These are phyloP conservation scores for Aspergillus glaucus DNA, from an alignment of 2,329 filamentous ascomycete genomes.

Conservation along the genomic window DNA sequence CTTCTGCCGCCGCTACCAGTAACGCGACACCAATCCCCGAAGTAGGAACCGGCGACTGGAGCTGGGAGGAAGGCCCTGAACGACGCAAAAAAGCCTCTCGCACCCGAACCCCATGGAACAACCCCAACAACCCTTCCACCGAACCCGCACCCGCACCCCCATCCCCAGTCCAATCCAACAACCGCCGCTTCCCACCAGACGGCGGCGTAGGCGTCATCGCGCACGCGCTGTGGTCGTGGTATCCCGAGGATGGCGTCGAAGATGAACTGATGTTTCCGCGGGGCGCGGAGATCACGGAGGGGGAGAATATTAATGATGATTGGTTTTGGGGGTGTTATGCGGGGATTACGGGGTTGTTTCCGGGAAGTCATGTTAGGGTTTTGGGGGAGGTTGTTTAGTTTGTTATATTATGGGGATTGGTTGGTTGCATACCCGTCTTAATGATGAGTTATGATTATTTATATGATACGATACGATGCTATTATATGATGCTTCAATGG, in stretches of 20 bases:
- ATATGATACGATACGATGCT: background rate
- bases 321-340: constrained; percentile 88
- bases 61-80: constrained; percentile 37
- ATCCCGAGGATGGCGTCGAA: constrained; percentile 49
- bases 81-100: constrained; percentile 34
- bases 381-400: constrained; percentile 30
- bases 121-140: constrained; percentile 5
- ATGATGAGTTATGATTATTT: background rate
- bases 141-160: constrained; percentile 40
- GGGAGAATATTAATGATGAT: constrained; percentile 81
- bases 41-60: constrained; percentile 32
- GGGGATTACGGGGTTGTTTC: constrained; percentile 72
- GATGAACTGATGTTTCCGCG: constrained; percentile 82
- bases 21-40: constrained; percentile 16
- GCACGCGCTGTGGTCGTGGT: constrained; percentile 70
- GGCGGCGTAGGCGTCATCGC: constrained; percentile 63
- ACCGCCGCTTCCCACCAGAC: constrained; percentile 60
- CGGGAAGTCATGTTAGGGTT: constrained; percentile 64
- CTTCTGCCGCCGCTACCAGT: background rate
- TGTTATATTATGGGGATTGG: background rate
- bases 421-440: too few species aligned
- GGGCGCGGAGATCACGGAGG: constrained; percentile 74
- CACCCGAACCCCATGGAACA: constrained; percentile 12
- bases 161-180: constrained; percentile 46
- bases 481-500: too few species aligned